A percentile compares a stretch with the other conserved stretches of the same genome.
phyloP scores from a whole-genome alignment of 345 rosid species.

The Melaleuca quinquenervia region DNA sequence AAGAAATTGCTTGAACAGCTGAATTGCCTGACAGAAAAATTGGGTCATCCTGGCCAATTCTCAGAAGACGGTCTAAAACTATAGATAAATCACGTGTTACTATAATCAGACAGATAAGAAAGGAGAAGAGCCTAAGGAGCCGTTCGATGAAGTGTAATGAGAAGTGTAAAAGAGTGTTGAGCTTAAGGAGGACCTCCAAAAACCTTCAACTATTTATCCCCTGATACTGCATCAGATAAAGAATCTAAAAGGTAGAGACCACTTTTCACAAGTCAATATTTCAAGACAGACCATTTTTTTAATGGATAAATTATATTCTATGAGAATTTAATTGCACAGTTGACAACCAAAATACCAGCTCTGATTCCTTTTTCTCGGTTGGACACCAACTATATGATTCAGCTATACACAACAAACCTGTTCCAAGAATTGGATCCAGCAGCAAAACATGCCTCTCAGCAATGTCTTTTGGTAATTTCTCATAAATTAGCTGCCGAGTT shows the following conservation, averaged over 20 bases:
- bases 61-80: neutral
- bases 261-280: neutral
- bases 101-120: neutral
- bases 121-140: neutral
- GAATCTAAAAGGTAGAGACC: neutral
- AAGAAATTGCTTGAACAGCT: conserved; percentile 86
- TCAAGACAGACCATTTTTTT: neutral
- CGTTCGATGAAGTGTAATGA: neutral
- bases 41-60: neutral
- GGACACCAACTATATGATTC: neutral
- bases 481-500: conserved; percentile 66
- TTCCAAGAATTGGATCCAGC: conserved; percentile 94
- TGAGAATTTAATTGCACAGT: neutral
- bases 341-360: neutral
- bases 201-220: neutral
- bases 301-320: neutral
- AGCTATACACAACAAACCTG: conserved; percentile 39
- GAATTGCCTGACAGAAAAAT: conserved; percentile 56
- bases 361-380: neutral
- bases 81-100: neutral
- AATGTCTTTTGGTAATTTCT: conserved; percentile 85
- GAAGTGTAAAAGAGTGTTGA: neutral
- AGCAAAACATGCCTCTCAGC: conserved; percentile 84
- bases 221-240: neutral
- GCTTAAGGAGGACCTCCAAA: neutral